Base-by-base conservation (phyloP, 2,329 filamentous ascomycete genomes). In the Amauroascus niger region DNA sequence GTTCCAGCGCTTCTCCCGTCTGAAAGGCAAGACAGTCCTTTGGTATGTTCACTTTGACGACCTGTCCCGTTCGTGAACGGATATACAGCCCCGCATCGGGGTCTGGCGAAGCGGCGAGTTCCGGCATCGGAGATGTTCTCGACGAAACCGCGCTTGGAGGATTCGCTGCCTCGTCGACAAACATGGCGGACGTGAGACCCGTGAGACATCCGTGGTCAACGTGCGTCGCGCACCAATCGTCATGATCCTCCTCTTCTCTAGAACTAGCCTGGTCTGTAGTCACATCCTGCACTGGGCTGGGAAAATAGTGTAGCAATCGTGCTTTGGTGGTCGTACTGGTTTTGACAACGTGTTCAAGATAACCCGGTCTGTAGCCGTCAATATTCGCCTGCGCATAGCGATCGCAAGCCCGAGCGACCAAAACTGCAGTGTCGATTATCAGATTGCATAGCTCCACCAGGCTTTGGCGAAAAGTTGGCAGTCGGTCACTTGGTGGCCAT, bases 141-240 rank as follows among this genome's bases (percentile, higher is more conserved):
- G 63, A 72, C 65, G 40, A 71, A 60, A 37, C 72, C 62, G 55
- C 62, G 58, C 58, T 73, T 62, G 56, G 58, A 33, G 64, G 62
- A 32, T 54, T 45, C 30, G 44, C 53, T 0, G 71, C 71, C 71
- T 97, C 91, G 65, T 97, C 88, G 58, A 97, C 79, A 69, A 95
- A 97, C 89, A 97, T 95, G 61, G 91, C 90, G 1, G 86, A 91
- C 0, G 93, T 98, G 32, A 98, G 77, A 13, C 90, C 91, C 0
- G 93, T 98, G 30, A 98, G 77, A 66, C 91, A 97, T 41, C 93
- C 89, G 63, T 96, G 89, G 69, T 97, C 91, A 54, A 93, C 55
- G 57, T 76, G 74, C 1, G 73, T 76, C 7, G 89, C 87, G 69
- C 91, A 98, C 93, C 93, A 98, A 71, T 94, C 87, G 68, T 96